Percentiles rank a stretch among this genome's conserved stretches.
Evolutionary conservation across 345 rosid species (phyloP).

Genomic region (Excoecaria cochinchinensis): DNA sequence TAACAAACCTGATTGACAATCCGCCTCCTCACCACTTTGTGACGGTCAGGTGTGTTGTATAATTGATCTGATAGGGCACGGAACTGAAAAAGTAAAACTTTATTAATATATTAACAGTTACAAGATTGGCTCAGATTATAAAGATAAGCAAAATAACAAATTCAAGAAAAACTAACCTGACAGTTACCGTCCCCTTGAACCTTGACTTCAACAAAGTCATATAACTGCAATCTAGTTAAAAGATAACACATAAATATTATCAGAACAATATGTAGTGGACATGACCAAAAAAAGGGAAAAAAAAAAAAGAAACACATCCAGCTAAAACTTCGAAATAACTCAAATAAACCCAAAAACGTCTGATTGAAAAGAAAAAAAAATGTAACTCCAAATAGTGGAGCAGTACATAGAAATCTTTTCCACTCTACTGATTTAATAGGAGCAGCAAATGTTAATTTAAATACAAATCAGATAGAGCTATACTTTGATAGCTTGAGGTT

Average conservation of each 20-base stretch:
- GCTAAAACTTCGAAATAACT: neutral
- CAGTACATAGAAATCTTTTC: too few relatives aligned
- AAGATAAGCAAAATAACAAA: neutral
- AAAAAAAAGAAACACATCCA: neutral
- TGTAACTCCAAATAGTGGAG: neutral
- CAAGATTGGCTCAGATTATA: neutral
- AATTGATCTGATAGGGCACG: slow-evolving; percentile 80
- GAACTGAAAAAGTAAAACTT: slow-evolving; percentile 44
- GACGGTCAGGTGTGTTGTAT: slow-evolving; percentile 55
- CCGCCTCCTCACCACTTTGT: slow-evolving; percentile 52
- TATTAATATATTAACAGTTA: neutral
- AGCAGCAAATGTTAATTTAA: neutral
- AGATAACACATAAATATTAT: slow-evolving; percentile 1
- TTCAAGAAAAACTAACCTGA: slow-evolving; percentile 46
- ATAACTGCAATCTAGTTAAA: slow-evolving; percentile 49
- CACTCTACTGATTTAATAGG: neutral
- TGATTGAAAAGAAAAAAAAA: too few relatives aligned
- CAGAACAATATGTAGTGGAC: neutral
- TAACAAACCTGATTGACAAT: slow-evolving; percentile 64
- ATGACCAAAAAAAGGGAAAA: neutral
- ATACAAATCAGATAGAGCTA: neutral
- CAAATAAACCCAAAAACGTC: neutral
- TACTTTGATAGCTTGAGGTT: neutral
- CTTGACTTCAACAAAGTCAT: slow-evolving; percentile 53
- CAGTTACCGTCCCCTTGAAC: slow-evolving; percentile 87